Base-by-base conservation (phyloP, 2,329 filamentous ascomycete genomes). In the Diaporthe sp. region DNA sequence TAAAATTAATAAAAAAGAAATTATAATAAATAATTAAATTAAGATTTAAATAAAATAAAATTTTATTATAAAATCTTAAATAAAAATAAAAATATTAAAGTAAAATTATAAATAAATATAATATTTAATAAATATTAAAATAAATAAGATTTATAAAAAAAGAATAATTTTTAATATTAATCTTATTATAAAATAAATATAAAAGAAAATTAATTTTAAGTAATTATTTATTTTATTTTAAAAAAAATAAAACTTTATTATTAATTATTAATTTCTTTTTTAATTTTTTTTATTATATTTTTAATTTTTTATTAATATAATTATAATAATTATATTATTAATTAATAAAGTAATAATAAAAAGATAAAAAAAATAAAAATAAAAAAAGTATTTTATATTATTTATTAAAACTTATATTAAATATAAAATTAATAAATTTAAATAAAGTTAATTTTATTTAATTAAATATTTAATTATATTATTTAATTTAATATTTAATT, bases 101-200 rank as follows among this genome's bases (percentile, higher is more conserved):
- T 12, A 53, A 2, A 37, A 37, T 60, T 5, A n/a, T 60, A 60
- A 22, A n/a, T n/a, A 39, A 19, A 5, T n/a, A 3, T 60, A 60
- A 60, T 37, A 37, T 37, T 22, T 37, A 60, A 6, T 13, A 37
- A 8, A 4, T 60, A 37, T 13, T 39, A 60, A 60, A 2, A 37
- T 60, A 60, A 7, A n/a, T 60, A 12, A 37, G 9, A 39, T 2
- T 60, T 60, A 37, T 22, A 60, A n/a, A 7, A 28, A 7, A 28
- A n/a, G 4, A 60, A 15, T 37, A 37, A 2, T 22, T 60, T 60
- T 39, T 60, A 60, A 6, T 34, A 37, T 60, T 60, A 60, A 22
- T 60, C 6, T 34, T 39, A 60, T 60, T 60, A 60, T 60, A 22
- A 60, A 55, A 60, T 34, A 39, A 60, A 7, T 60, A 60, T 60